These are phyloP conservation scores for Harrya chromipes DNA, from an alignment of 768 basidiomycete genomes.

Conservation along the genomic window DNA sequence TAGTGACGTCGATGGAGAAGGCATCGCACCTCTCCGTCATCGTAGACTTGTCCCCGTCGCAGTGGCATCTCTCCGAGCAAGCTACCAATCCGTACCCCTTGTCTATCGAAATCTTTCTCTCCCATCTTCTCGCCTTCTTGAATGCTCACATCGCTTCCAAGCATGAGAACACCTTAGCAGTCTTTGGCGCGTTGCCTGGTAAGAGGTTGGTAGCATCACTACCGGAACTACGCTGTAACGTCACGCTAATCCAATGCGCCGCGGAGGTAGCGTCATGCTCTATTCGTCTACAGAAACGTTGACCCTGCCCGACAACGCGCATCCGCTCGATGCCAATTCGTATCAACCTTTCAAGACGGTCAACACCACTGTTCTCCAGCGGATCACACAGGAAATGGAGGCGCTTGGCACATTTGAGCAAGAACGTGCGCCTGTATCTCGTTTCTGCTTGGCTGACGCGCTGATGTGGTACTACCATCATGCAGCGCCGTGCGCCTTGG, in stretches of 20 bases:
- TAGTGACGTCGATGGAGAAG: slow-evolving; percentile 37
- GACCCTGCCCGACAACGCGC: slow-evolving; percentile 33
- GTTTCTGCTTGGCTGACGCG: neutral
- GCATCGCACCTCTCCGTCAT: slow-evolving; percentile 76
- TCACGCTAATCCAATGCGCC: neutral
- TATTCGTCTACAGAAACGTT: slow-evolving; percentile 63
- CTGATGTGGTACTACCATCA: slow-evolving; percentile 40
- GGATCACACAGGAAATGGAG: slow-evolving; percentile 62
- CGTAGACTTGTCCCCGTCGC: slow-evolving; percentile 79
- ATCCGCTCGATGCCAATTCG: slow-evolving; percentile 65
- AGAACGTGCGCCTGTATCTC: slow-evolving; percentile 33
- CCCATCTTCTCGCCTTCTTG: slow-evolving; percentile 84
- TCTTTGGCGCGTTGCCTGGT: slow-evolving; percentile 85
- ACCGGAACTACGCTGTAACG: no score
- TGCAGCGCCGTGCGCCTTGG: slow-evolving; percentile 70
- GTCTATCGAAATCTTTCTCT: slow-evolving; percentile 68
- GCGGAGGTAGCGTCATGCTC: slow-evolving; percentile 58
- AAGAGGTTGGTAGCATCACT: slow-evolving; percentile 58
- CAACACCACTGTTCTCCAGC: slow-evolving; percentile 59
- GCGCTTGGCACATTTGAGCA: slow-evolving; percentile 45
- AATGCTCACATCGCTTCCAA: slow-evolving; percentile 90
- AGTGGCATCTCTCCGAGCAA: slow-evolving; percentile 75
- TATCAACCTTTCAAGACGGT: slow-evolving; percentile 83
- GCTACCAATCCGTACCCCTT: slow-evolving; percentile 50
- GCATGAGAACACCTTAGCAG: slow-evolving; percentile 89